These are phyloP conservation scores for Cyberlindnera euphorbiae DNA, from an alignment of 805 yeast genomes.

Conservation along the genomic window DNA sequence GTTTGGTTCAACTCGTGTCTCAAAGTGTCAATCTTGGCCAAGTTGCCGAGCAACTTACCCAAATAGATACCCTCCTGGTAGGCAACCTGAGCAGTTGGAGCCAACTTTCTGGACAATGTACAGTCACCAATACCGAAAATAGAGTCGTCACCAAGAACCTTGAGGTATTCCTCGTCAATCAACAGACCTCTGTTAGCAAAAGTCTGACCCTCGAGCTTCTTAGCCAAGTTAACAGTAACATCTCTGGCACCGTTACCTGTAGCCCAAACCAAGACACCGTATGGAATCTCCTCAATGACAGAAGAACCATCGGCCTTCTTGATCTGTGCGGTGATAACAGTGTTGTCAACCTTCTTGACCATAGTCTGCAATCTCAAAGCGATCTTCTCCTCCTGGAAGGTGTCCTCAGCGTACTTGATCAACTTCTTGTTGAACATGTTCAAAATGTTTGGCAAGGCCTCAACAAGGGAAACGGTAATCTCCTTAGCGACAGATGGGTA, in stretches of 20 bases:
- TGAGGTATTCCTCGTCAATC: conserved; percentile 68
- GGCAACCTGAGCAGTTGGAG: conserved; percentile 98
- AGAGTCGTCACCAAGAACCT: conserved; percentile 70
- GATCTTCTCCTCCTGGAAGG: conserved; percentile 64
- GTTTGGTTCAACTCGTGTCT: conserved; percentile 36
- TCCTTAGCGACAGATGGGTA: conserved; percentile 82
- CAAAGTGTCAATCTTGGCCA: conserved; percentile 56
- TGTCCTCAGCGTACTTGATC: conserved; percentile 74
- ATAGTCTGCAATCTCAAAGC: conserved; percentile 77
- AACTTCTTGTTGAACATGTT: conserved; percentile 65
- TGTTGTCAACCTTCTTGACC: conserved; percentile 79
- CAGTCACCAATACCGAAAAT: conserved; percentile 94
- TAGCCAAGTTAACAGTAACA: conserved; percentile 60
- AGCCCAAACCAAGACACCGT: conserved; percentile 95
- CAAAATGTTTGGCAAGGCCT: conserved; percentile 87
- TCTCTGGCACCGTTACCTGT: conserved; percentile 93
- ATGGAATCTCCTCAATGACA: conserved; percentile 61
- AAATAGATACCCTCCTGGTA: conserved; percentile 87
- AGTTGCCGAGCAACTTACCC: conserved; percentile 63
- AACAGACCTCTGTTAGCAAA: conserved; percentile 88
- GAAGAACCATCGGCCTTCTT: conserved; percentile 64
- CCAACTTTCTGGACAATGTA: conserved; percentile 77
- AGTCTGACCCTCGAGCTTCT: conserved; percentile 68
- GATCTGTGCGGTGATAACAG: conserved; percentile 62
- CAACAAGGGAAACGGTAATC: conserved; percentile 78